Base-by-base conservation (phyloP, 306 rosid species). In the Fragaria vesca region DNA sequence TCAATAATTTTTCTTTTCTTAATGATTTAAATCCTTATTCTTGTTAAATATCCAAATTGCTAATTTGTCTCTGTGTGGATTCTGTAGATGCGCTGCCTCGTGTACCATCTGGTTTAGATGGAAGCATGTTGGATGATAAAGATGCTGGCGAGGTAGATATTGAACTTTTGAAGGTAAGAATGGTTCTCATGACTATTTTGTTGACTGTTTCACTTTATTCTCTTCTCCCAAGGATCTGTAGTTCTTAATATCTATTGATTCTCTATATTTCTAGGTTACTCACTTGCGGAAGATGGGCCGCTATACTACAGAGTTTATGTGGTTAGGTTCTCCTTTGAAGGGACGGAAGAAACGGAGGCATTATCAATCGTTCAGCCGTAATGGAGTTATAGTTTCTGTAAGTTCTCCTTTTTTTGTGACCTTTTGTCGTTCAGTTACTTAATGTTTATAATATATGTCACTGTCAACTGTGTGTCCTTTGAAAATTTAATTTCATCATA, bases 341-440 rank as follows among this genome's bases (percentile, higher is more conserved):
- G 87, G 97, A 74, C 85, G 82, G 83, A 91, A 89, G 68, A 90
- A 83, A 76, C 86, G 93, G 62, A 83, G 81, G 69, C 98, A 92
- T 81, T 92, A 89, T 55, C 80, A 84, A 60, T 85, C 92, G 11
- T 92, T 89, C 71, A 67, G 76, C 83, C 83, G 92, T 24, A 91
- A 92, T 5, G 86, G 90, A 47, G 85, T 90, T 81, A 81, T 86
- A 80, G 90, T 94, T 76, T 92, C 92, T 8, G 98, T 94, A 66
- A 84, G 97, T 80, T 36, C 8, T 15, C 7, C 18, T 9, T 66
- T 8, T 38, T 10, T 66, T 72, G 0, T 12, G 4, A 12, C 10
- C 11, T 0, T 57, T 34, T 58, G 7, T 18, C n/a, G 43, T 58
- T 12, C 21, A 1, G 20, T n/a, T 8, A 45, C 30, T 6, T 57